phyloP scores from a whole-genome alignment of 2,329 filamentous ascomycete genomes.

The Neodidymelliopsis sp. region DNA sequence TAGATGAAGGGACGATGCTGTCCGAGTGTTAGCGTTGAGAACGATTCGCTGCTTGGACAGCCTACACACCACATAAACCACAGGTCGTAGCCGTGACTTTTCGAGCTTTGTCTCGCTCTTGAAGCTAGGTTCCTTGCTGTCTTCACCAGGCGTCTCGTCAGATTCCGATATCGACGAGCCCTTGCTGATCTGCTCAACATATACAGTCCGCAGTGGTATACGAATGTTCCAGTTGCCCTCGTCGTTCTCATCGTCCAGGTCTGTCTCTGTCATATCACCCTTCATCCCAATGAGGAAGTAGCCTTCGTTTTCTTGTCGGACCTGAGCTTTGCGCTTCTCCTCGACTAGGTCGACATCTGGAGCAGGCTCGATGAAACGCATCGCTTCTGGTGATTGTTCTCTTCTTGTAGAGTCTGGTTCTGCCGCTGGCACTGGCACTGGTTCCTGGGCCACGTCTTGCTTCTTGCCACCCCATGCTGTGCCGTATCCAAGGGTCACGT shows the following conservation, averaged over 20 bases:
- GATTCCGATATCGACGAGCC: conserved; percentile 19
- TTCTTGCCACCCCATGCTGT: conserved; percentile 48
- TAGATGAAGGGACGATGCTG: conserved; percentile 76
- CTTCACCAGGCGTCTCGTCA: conserved; percentile 32
- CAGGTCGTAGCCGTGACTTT: conserved; percentile 63
- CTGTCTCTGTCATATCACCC: conserved; percentile 65
- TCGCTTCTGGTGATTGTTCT: conserved; percentile 29
- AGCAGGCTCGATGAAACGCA: conserved; percentile 48
- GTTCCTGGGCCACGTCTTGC: conserved; percentile 4
- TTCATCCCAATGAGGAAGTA: conserved; percentile 74
- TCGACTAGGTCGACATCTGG: conserved; percentile 59
- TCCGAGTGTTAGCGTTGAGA: not conserved
- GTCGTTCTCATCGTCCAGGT: conserved; percentile 55
- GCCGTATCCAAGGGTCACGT: conserved; percentile 59
- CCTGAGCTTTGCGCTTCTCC: conserved; percentile 66
- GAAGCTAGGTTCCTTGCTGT: conserved; percentile 24
- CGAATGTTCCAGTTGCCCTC: conserved; percentile 54
- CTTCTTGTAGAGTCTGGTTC: conserved; percentile 10
- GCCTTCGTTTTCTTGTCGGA: conserved; percentile 55
- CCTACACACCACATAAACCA: conserved; percentile 69
- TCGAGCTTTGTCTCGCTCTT: conserved; percentile 10
- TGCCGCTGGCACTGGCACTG: not conserved
- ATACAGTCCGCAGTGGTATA: conserved; percentile 70
- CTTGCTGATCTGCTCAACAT: conserved; percentile 67
- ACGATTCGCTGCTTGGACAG: rapidly evolving